Percentiles rank a stretch among this genome's conserved stretches.
Evolutionary conservation across 2,329 filamentous ascomycete genomes (phyloP).

Genomic region (Exophiala sp.): DNA sequence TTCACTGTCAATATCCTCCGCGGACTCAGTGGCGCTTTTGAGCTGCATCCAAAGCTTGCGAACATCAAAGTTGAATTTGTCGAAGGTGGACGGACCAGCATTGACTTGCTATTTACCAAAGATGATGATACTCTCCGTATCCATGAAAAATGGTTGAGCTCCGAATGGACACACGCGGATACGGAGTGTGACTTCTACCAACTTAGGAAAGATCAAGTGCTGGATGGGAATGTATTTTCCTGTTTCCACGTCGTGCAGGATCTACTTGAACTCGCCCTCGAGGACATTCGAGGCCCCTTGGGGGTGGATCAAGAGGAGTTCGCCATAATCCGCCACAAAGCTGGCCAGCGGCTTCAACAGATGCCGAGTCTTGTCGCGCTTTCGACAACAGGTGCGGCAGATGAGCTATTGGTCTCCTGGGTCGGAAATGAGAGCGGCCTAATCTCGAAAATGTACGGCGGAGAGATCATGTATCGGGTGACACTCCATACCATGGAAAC

Average conservation of each 20-base stretch:
- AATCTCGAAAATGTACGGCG: constrained; percentile 3
- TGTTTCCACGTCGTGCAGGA: constrained; percentile 18
- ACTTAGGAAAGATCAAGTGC: not conserved
- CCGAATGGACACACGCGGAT: constrained; percentile 12
- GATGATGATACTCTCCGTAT: constrained; percentile 15
- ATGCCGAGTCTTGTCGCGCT: constrained; percentile 18
- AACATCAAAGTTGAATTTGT: constrained; percentile 19
- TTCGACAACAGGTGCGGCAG: not conserved
- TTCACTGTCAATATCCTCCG: constrained; percentile 23
- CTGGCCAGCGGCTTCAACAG: constrained; percentile 7
- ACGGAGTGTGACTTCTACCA: constrained; percentile 7
- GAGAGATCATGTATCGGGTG: constrained; percentile 12
- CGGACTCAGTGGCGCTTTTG: constrained; percentile 22
- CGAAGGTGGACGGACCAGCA: constrained; percentile 13
- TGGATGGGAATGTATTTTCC: constrained; percentile 5
- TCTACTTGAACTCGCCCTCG: constrained; percentile 8
- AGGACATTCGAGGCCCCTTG: not conserved
- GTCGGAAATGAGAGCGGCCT: constrained; percentile 14
- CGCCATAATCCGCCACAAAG: not conserved
- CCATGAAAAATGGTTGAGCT: constrained; percentile 29
- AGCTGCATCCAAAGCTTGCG: constrained; percentile 21
- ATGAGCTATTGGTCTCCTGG: constrained; percentile 16
- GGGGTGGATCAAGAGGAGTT: not conserved
- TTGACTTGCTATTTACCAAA: constrained; percentile 21
- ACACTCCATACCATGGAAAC: constrained; percentile 8